A percentile compares a stretch with the other conserved stretches of the same genome.
Conservation (phyloP, 768 basidiomycete species). For the Podaxis sp. region DNA sequence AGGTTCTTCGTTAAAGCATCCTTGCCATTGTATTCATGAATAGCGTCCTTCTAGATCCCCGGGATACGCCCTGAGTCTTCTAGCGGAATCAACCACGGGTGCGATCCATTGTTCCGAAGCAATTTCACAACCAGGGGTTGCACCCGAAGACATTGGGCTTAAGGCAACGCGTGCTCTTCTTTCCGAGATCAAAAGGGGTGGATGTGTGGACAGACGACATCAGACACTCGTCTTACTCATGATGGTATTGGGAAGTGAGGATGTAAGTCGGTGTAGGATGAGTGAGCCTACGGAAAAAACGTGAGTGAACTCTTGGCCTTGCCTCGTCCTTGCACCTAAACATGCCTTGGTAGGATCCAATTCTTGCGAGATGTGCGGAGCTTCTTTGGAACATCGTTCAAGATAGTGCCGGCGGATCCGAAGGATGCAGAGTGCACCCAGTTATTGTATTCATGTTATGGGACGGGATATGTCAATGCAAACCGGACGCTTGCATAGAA, state of each 20-base stretch:
- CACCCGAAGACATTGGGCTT: slow-evolving; percentile 92
- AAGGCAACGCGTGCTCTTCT: slow-evolving; percentile 78
- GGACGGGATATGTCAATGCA: slow-evolving; percentile 88
- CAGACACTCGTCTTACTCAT: slow-evolving; percentile 83
- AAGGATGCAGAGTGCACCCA: slow-evolving; percentile 53
- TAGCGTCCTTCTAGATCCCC: slow-evolving; percentile 66
- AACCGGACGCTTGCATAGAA: slow-evolving; percentile 73
- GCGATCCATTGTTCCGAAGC: slow-evolving; percentile 88
- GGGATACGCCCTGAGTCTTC: slow-evolving; percentile 87
- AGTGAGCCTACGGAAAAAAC: slow-evolving; percentile 80
- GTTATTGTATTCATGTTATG: slow-evolving; percentile 86
- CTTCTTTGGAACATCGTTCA: slow-evolving; percentile 93
- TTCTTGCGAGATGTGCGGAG: slow-evolving; percentile 80
- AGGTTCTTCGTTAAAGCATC: slow-evolving; percentile 29
- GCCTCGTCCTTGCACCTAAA: background rate
- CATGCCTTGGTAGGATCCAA: slow-evolving; percentile 64
- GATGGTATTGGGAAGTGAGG: slow-evolving; percentile 97
- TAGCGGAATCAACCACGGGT: slow-evolving; percentile 91
- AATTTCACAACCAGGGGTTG: slow-evolving; percentile 75
- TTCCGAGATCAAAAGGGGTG: slow-evolving; percentile 75
- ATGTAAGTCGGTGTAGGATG: slow-evolving; percentile 89
- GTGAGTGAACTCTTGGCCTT: slow-evolving; percentile 43
- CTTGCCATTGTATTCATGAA: background rate
- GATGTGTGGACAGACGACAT: slow-evolving; percentile 89
- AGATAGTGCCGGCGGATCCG: slow-evolving; percentile 67